phyloP scores from a whole-genome alignment of 768 basidiomycete species.

The Serendipita indica region DNA sequence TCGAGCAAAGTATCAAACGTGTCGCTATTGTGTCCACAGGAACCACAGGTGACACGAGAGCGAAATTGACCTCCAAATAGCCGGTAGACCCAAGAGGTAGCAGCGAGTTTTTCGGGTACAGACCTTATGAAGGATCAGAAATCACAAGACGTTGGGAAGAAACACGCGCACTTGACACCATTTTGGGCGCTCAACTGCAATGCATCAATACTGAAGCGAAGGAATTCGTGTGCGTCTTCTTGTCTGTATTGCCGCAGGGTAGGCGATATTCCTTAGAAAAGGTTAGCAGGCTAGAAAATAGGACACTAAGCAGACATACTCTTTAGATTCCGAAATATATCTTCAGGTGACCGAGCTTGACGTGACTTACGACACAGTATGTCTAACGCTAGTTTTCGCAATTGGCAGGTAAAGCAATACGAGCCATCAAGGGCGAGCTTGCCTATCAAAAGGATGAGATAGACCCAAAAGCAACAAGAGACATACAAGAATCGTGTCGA shows the following conservation, averaged over 20 bases:
- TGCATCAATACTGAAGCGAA: conserved; percentile 84
- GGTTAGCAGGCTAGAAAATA: not conserved
- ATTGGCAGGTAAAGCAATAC: conserved; percentile 71
- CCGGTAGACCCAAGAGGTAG: conserved; percentile 88
- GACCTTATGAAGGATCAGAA: conserved; percentile 32
- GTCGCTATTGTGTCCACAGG: conserved; percentile 79
- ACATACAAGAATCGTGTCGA: no score
- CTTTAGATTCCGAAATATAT: conserved; percentile 7
- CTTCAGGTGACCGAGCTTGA: not conserved
- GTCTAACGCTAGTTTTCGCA: conserved; percentile 37
- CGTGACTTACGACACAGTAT: not conserved
- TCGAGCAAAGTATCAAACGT: conserved; percentile 94
- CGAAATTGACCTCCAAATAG: conserved; percentile 87
- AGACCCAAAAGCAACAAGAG: no score
- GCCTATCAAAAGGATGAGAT: conserved; percentile 22
- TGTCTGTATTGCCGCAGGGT: conserved; percentile 83
- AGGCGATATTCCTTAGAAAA: conserved; percentile 63
- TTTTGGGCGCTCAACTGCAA: conserved; percentile 47
- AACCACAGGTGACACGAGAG: conserved; percentile 74
- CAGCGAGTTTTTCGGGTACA: conserved; percentile 51
- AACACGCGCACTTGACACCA: conserved; percentile 55
- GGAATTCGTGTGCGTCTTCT: conserved; percentile 96
- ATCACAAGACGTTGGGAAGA: not conserved
- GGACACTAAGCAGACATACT: not conserved
- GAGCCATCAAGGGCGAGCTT: conserved; percentile 23